Evolutionary conservation across 441 rosid genomes (phyloP).

Genomic region (Brassica hybrid): DNA sequence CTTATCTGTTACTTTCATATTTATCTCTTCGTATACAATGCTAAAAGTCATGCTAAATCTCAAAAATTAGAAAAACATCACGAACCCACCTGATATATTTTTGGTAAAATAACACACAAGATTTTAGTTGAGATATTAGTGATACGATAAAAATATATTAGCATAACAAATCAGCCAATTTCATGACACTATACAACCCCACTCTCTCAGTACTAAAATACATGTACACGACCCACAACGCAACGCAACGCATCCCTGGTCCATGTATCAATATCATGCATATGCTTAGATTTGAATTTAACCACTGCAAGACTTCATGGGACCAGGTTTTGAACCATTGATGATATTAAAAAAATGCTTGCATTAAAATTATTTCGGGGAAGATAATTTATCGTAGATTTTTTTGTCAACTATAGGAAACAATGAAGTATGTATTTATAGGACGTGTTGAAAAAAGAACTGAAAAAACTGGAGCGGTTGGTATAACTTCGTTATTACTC

Average conservation of each 20-base stretch:
- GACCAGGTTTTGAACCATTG: slow-evolving; percentile 29
- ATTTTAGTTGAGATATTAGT: background rate
- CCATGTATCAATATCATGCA: slow-evolving; percentile 13
- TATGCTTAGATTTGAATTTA: slow-evolving; percentile 22
- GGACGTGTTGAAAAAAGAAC: background rate
- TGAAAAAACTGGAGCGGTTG: background rate
- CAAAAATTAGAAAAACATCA: background rate
- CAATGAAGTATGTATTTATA: background rate
- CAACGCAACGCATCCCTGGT: background rate
- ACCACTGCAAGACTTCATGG: slow-evolving; percentile 17
- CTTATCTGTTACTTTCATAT: background rate
- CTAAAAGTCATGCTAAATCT: background rate
- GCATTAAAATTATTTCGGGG: background rate
- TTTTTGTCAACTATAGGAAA: background rate
- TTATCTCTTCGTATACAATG: background rate
- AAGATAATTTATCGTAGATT: background rate
- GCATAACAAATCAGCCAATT: background rate
- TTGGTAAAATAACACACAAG: no score
- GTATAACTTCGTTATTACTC: background rate
- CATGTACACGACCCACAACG: slow-evolving; percentile 1
- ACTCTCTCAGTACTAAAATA: background rate
- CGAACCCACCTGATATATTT: background rate
- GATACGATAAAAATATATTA: background rate
- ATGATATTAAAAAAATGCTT: background rate
- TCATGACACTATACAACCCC: background rate